Evolutionary conservation across 345 rosid genomes (phyloP), one percentile per base, ranked within the genome.

Genomic region (Iberis pinnata): DNA sequence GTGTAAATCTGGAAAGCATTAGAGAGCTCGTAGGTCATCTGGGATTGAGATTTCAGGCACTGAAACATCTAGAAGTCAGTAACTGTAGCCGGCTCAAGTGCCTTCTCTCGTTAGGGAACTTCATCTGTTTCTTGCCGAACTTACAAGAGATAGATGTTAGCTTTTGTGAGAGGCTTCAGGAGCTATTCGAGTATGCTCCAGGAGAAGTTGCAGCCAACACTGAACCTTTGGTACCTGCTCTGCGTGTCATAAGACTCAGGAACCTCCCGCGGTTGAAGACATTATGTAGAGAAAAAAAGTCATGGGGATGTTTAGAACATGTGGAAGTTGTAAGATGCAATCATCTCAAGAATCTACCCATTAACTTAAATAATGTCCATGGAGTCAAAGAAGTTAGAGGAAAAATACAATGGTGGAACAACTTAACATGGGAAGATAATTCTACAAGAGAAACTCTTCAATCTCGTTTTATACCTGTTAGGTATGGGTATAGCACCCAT

Each of bases 381-480:
- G 25, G 44, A 29, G 25, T 64, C 10, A 48, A 33, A 43, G 73
- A 73, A 64, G 60, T 68, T 38, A 68, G 61, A 60, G 70, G 73
- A 32, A 68, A 60, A 54, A 50, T 40, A 53, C 60, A 44, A 37
- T 73, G 77, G 77, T 73, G 77, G 77, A 64, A 52, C 36, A 43
- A 44, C 52, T 48, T 60, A 49, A 8, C 49, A 31, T 64, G 68
- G 45, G 71, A 60, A 12, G 49, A 64, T 38, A 7, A 31, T 29
- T 43, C 43, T 15, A 60, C 49, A 20, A 53, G 49, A 37, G 59
- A 49, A 66, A 58, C 60, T 35, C 56, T 60, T 43, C 50, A 59
- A 42, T 49, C 60, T 37, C 32, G n/a, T 45, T 60, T 59, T 7
- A 1, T 46, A 39, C 49, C 56, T 40, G 41, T 24, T 10, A n/a